Percentiles rank a stretch among this genome's conserved stretches.
Evolutionary conservation across 2,329 filamentous ascomycete genomes (phyloP).

Genomic region (Alternaria viburni): DNA sequence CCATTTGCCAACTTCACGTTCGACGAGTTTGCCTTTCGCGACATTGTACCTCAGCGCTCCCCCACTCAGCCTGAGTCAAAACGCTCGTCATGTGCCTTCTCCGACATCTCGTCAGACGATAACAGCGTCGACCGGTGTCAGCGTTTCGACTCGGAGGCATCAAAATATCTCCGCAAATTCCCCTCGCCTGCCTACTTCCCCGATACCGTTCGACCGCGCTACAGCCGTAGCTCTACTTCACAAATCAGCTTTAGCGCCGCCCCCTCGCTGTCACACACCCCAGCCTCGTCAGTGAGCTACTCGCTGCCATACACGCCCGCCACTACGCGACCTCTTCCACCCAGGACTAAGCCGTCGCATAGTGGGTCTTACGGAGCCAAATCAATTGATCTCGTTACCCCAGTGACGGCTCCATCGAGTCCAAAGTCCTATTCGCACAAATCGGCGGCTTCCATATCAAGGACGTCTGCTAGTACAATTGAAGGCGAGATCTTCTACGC

Average conservation of each 20-base stretch:
- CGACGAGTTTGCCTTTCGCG: constrained; percentile 47
- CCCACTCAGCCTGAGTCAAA: constrained; percentile 51
- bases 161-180: constrained; percentile 52
- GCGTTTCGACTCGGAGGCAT: constrained; percentile 47
- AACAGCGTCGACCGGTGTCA: constrained; percentile 26
- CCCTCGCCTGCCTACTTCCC: constrained; percentile 35
- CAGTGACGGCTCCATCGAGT: constrained; percentile 46
- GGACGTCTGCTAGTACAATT: constrained; percentile 41
- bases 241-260: constrained; percentile 46
- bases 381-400: constrained; percentile 54
- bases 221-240: constrained; percentile 44
- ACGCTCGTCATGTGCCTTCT: constrained; percentile 51
- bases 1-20: constrained; percentile 48
- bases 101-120: constrained; percentile 51
- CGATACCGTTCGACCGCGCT: constrained; percentile 42
- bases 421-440: constrained; percentile 45
- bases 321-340: constrained; percentile 46
- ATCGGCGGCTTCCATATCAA: constrained; percentile 37
- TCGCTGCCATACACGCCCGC: constrained; percentile 52
- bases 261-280: constrained; percentile 56
- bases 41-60: constrained; percentile 57
- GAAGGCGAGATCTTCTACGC: constrained; percentile 49
- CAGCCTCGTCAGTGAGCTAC: constrained; percentile 53
- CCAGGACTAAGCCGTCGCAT: constrained; percentile 47
- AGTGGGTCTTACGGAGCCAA: constrained; percentile 48